Evolutionary conservation across 495 filamentous ascomycete genomes (phyloP).

Genomic region (Margaritispora aquatica): DNA sequence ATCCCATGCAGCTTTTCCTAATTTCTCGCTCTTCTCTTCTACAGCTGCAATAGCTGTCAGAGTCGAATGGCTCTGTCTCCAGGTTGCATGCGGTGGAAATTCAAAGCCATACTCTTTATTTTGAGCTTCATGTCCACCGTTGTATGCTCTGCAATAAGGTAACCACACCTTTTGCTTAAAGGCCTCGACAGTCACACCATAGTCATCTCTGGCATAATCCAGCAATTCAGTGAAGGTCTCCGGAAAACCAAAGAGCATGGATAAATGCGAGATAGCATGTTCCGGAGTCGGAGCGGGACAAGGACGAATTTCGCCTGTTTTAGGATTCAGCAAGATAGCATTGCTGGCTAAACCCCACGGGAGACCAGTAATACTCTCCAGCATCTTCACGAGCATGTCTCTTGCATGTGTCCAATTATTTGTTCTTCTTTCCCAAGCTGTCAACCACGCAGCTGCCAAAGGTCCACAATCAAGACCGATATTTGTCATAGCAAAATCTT

Average conservation of each 20-base stretch:
- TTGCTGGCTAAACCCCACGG: background rate
- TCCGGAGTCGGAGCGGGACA: background rate
- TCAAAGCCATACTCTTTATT: background rate
- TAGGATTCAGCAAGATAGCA: background rate
- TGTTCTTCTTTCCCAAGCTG: background rate
- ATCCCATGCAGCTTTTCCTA: background rate
- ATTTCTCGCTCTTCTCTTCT: background rate
- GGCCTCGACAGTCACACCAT: background rate
- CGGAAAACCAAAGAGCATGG: background rate
- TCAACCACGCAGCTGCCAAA: background rate
- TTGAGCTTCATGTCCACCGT: background rate
- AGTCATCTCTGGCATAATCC: background rate
- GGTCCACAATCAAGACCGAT: slow-evolving; percentile 1
- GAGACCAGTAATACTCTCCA: background rate
- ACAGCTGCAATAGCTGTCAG: background rate
- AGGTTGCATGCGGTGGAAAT: background rate
- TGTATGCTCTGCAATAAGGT: background rate
- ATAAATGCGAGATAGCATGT: background rate
- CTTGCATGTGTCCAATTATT: background rate
- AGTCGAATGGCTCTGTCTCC: slow-evolving; percentile 1
- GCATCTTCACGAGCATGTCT: background rate
- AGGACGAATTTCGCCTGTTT: background rate
- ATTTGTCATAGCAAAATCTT: background rate
- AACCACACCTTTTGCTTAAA: background rate
- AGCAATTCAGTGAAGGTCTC: background rate